phyloP scores from a whole-genome alignment of 2,329 filamentous ascomycete species.

The Cladosporium sp. region DNA sequence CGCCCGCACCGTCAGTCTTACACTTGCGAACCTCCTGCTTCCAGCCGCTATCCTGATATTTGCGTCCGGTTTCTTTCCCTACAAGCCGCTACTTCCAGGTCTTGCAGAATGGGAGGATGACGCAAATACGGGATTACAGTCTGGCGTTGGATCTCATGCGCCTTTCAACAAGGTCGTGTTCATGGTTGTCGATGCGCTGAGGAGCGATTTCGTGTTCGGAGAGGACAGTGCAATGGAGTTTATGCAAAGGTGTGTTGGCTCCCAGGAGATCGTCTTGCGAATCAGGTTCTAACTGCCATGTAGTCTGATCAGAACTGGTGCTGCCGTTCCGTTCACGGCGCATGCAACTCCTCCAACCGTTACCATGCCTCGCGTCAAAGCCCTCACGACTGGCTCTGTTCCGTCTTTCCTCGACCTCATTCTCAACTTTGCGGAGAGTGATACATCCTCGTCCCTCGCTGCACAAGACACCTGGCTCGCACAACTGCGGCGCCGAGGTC shows the following conservation, averaged over 20 bases:
- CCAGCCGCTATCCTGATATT: constrained; percentile 67
- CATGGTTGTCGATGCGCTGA: constrained; percentile 94
- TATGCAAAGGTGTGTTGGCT: constrained; percentile 67
- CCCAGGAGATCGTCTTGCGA: neutral
- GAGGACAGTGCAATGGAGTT: constrained; percentile 76
- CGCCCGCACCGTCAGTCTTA: constrained; percentile 16
- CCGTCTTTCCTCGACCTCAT: constrained; percentile 97
- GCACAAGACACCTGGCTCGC: constrained; percentile 94
- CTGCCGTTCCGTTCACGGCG: constrained; percentile 87
- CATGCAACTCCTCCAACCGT: constrained; percentile 96
- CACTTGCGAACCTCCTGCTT: constrained; percentile 69
- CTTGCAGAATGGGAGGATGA: constrained; percentile 51
- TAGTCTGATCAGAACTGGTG: constrained; percentile 78
- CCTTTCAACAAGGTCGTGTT: constrained; percentile 89
- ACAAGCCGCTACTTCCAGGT: constrained; percentile 88
- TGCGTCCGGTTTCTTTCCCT: constrained; percentile 91
- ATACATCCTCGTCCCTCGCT: constrained; percentile 81
- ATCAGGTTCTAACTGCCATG: neutral
- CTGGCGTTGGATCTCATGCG: constrained; percentile 37
- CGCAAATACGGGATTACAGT: neutral
- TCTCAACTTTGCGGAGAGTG: constrained; percentile 90
- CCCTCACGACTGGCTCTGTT: constrained; percentile 95
- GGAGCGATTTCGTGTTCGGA: constrained; percentile 92
- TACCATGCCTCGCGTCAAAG: constrained; percentile 96
- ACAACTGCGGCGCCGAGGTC: constrained; percentile 69